Conservation (phyloP, 306 rosid species). For the Lathyrus sativus region DNA sequence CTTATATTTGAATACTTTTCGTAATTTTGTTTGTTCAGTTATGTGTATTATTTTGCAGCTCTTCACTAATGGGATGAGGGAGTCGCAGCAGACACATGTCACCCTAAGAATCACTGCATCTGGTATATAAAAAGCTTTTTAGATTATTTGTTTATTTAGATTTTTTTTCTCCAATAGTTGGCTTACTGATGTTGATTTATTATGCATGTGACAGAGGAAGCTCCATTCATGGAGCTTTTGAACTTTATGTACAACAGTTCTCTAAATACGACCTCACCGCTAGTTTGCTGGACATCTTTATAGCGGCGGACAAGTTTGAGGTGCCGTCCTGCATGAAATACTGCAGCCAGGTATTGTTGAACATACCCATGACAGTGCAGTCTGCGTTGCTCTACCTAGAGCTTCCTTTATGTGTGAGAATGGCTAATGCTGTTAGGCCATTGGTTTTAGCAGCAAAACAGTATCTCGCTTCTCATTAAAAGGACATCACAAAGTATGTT, state of each 20-base stretch:
- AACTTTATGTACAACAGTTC: constrained; percentile 84
- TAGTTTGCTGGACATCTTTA: constrained; percentile 79
- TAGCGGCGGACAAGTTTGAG: constrained; percentile 98
- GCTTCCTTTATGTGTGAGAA: constrained; percentile 87
- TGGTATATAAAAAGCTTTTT: no score
- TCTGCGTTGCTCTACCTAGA: constrained; percentile 93
- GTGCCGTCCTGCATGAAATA: constrained; percentile 94
- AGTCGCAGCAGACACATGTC: no score
- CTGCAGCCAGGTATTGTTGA: constrained; percentile 73
- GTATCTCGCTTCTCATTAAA: constrained; percentile 78
- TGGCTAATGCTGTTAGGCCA: constrained; percentile 94
- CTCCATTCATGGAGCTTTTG: constrained; percentile 88
- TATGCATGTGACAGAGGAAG: no score
- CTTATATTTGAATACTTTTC: no score
- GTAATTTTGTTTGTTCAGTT: no score
- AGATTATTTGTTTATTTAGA: no score
- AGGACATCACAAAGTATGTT: constrained; percentile 80
- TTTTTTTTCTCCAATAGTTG: no score
- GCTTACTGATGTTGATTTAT: no score
- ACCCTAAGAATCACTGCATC: no score
- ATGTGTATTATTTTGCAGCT: no score
- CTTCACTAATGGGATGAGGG: no score
- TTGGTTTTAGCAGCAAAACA: no score
- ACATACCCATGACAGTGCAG: constrained; percentile 82
- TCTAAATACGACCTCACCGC: constrained; percentile 59